Evolutionary conservation across 2,329 filamentous ascomycete genomes (phyloP), one percentile per base, ranked within the genome.

Genomic region (Penicillium sp.): DNA sequence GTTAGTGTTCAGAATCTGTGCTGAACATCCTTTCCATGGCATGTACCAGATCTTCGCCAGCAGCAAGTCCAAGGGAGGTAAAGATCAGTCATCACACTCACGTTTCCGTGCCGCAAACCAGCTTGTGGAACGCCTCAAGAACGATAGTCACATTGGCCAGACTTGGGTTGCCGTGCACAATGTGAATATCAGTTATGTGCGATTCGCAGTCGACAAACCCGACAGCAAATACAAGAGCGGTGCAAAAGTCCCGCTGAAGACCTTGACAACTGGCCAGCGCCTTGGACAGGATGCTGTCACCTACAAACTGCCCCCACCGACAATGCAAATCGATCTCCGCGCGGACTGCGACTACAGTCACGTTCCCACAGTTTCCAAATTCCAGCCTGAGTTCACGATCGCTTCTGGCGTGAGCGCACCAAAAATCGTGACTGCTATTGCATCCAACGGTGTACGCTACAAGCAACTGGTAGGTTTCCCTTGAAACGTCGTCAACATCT

Each of bases 1-100:
- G 2, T 77, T 99, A 16, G 86, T 97, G 4, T 84, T 86, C 66
- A 86, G 86, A 8, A 96, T 99, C 51, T 97, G 93, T 67, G 80
- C 83, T 10, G 91, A 99, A 53, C 94, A 99, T 73, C 95, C 94
- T 0, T 96, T 92, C 70, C 95, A 99, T 69, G 91, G 91, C 45
- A 93, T 97, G 86, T 96, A 99, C 70, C 92, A 97, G 64, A 90
- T 99, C 39, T 97, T 93, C 79, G 90, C 92, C 2, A 87, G 88
- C 19, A 86, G 84, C 41, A 89, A 86, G 64, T 85, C 83, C 47
- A 85, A 87, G 63, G 80, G 72, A 47, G 75, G 79, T 48, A 86
- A 88, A 62, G 93, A 97, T 61, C 84, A 88, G 38, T 83, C 88
- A 3, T 89, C 90, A 0, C 77, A 86, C 18, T 87, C 88, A 4